These are phyloP conservation scores for Phytophthora uliginosa DNA, from an alignment of 352 stramenopile species.

Conservation along the genomic window DNA sequence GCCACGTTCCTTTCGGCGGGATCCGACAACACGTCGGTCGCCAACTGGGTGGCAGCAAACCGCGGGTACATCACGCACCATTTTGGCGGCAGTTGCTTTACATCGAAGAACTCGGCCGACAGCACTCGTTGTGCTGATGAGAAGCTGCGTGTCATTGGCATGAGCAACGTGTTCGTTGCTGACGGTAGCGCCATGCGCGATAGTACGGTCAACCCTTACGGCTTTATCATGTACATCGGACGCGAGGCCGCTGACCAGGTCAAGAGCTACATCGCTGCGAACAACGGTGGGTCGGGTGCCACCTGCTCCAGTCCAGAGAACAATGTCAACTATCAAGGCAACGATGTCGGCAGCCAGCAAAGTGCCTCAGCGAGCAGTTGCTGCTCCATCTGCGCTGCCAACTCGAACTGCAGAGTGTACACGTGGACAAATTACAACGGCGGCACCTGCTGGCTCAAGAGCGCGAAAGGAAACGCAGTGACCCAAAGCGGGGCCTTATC, in stretches of 20 bases:
- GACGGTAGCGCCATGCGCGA: conserved; percentile 67
- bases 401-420: conserved; percentile 47
- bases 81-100: conserved; percentile 78
- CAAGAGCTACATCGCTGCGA: conserved; percentile 38
- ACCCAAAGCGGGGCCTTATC: conserved; percentile 22
- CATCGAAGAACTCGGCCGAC: conserved; percentile 52
- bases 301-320: conserved; percentile 38
- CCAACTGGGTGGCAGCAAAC: conserved; percentile 57
- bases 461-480: conserved; percentile 28
- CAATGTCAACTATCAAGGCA: conserved; percentile 58
- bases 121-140: conserved; percentile 64
- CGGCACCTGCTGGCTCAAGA: conserved; percentile 73
- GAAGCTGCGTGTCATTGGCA: conserved; percentile 64
- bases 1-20: conserved; percentile 54
- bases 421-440: conserved; percentile 63
- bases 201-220: conserved; percentile 73
- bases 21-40: conserved; percentile 35
- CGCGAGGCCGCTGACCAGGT: conserved; percentile 53
- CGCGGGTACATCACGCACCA: conserved; percentile 57
- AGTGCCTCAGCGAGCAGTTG: conserved; percentile 44
- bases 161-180: conserved; percentile 69
- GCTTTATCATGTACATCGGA: conserved; percentile 79
- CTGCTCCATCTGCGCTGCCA: conserved; percentile 42
- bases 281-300: conserved; percentile 14
- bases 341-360: conserved; percentile 43